Percentiles rank a stretch among this genome's conserved stretches.
Evolutionary conservation across 768 basidiomycete genomes (phyloP).

Genomic region (Phlebiopsis flavidoalba): DNA sequence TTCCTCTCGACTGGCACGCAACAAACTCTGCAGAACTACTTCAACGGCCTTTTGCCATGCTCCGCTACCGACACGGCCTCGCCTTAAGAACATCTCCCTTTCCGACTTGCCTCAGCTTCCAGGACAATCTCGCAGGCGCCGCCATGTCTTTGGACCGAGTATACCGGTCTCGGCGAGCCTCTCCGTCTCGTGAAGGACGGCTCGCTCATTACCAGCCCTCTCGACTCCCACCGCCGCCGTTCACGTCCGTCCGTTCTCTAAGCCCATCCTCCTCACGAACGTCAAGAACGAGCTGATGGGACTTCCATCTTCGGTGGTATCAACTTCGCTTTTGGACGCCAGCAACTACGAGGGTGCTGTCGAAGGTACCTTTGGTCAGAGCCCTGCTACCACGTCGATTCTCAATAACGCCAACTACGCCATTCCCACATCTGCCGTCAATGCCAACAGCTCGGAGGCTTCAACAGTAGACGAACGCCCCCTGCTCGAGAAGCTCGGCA

Average conservation of each 20-base stretch:
- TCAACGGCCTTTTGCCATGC: slow-evolving; percentile 45
- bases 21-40: slow-evolving; percentile 44
- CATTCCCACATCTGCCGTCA: slow-evolving; percentile 21
- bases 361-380: slow-evolving; percentile 40
- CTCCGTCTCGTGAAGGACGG: slow-evolving; percentile 67
- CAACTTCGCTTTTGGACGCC: slow-evolving; percentile 40
- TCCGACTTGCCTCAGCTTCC: slow-evolving; percentile 48
- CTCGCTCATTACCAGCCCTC: slow-evolving; percentile 59
- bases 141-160: slow-evolving; percentile 43
- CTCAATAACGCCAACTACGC: slow-evolving; percentile 45
- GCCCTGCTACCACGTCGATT: slow-evolving; percentile 38
- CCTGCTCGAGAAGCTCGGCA: slow-evolving; percentile 54
- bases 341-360: slow-evolving; percentile 35
- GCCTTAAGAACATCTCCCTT: slow-evolving; percentile 46
- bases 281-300: slow-evolving; percentile 68
- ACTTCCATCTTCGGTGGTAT: too few relatives aligned
- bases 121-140: slow-evolving; percentile 39
- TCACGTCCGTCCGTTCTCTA: slow-evolving; percentile 33
- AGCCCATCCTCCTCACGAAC: slow-evolving; percentile 68
- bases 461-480: slow-evolving; percentile 40
- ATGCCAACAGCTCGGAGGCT: neutral
- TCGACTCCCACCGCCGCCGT: slow-evolving; percentile 57
- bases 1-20: slow-evolving; percentile 57
- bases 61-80: slow-evolving; percentile 38
- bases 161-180: slow-evolving; percentile 49